These are phyloP conservation scores for Vitis rotundifolia DNA, from an alignment of 164 flowering plant genomes.

Conservation along the genomic window DNA sequence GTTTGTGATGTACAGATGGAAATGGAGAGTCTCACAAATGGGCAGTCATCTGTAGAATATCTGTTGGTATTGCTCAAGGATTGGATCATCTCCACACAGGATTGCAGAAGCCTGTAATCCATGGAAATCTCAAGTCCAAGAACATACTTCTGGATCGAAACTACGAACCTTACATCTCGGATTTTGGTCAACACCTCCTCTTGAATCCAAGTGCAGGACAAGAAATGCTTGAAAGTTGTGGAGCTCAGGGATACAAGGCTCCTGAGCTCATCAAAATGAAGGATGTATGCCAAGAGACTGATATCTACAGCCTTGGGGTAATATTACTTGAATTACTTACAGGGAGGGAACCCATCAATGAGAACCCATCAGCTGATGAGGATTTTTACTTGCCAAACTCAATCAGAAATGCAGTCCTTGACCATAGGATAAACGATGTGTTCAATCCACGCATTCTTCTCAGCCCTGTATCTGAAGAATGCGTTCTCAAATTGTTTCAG, in stretches of 20 bases:
- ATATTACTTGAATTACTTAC: constrained; percentile 83
- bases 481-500: constrained; percentile 64
- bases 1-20: constrained; percentile 40
- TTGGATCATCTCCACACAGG: constrained; percentile 79
- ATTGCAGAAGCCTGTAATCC: constrained; percentile 59
- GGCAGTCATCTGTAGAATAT: constrained; percentile 56
- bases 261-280: constrained; percentile 95
- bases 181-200: constrained; percentile 73
- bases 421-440: constrained; percentile 55
- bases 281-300: constrained; percentile 66
- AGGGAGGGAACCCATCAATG: constrained; percentile 64
- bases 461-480: constrained; percentile 46
- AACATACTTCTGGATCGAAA: constrained; percentile 64
- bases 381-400: constrained; percentile 60
- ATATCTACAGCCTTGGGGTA: constrained; percentile 84
- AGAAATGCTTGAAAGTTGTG: constrained; percentile 75
- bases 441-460: constrained; percentile 58
- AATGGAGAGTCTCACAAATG: constrained; percentile 59
- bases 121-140: constrained; percentile 89
- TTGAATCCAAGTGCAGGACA: constrained; percentile 70
- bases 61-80: constrained; percentile 73
- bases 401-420: constrained; percentile 64
- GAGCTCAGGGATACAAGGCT: constrained; percentile 86
- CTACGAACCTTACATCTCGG: constrained; percentile 61
- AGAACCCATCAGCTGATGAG: constrained; percentile 45